Evolutionary conservation across 306 rosid genomes (phyloP), one percentile per base, ranked within the genome.

Genomic region (Arachis hypogaea): DNA sequence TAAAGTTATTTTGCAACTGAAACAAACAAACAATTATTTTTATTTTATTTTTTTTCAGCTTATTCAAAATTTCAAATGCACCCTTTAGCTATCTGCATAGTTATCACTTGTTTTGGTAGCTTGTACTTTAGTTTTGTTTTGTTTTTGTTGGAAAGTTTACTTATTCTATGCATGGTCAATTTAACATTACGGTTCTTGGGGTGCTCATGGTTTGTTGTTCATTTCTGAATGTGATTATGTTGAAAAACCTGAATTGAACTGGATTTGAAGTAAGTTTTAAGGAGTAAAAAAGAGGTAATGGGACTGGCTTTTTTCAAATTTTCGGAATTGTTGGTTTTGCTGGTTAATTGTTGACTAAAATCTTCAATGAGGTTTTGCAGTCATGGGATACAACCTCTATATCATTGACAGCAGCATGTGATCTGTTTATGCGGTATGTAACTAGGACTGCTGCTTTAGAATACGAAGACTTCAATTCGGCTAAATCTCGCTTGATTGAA

Each of bases 371-470:
- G 64, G 50, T 33, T 79, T 68, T 73, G 40, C 87, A 94, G 98
- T 83, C 87, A 5, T 94, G 86, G 96, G 98, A 94, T 82, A 71
- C 89, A 1, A 91, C 98, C 36, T 91, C 96, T 9, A 94, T 94
- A 76, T 94, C 98, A 16, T 84, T 94, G 84, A 89, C 97, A 40
- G 97, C 96, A 22, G 98, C 92, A 33, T 91, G 97, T 52, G 98
- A 94, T 84, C 76, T 94, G 83, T 94, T 94, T 72, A 81, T 88
- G 91, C 86, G 97, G 28, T 94, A 89, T 66, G 97, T 94, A 7
- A 89, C 98, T 63, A 84, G 96, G 78, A 94, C 98, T 43, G 83
- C 98, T 1, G 98, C 98, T 43, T 72, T 94, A 76, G 96, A 91
- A 76, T 94, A 88, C 22, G 99, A 94, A 86, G 95, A 89, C 57